Base-by-base conservation (phyloP, 2,329 filamentous ascomycete genomes). In the Botrytis paeoniae region DNA sequence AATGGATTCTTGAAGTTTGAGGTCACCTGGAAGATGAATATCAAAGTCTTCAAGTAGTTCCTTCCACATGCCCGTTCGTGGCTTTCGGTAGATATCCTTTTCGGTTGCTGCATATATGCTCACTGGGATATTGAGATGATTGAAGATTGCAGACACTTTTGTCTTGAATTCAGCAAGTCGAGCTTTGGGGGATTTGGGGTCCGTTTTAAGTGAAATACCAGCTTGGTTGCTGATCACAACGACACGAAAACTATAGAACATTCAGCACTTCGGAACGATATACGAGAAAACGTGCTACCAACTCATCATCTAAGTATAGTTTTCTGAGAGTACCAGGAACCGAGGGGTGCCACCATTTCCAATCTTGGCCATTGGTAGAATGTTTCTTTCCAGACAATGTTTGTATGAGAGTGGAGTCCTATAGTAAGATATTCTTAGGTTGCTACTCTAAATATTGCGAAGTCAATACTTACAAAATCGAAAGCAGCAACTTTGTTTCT, bases 201-300 rank as follows among this genome's bases (percentile, higher is more conserved):
- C 89, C 29, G 89, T 87, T 75, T 92, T 92, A 3, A 98, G 84
- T 25, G 88, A 92, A 62, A 99, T 86, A 22, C 92, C 94, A 68
- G 87, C 95, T 82, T 99, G 96, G 81, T 99, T 99, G 75, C 93
- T 97, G 68, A 99, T 83, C 65, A 98, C 88, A 29, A 93, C 88
- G 20, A 98, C 83, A 63, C 88, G 88, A 82, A 93, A 97, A 43
- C 92, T 93, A 78, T 37, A 16, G 2, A 20, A 59, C 48, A 66
- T 37, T 75, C 68, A 69, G 48, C 20, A 74, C 43, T 20, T 39
- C 39, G 66, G 71, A 32, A 22, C 48, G 48, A 29, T 39, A 60
- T 73, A 57, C 48, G 48, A 61, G 60, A 69, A 65, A 41, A 63
- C 69, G 43, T 74, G n/a, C 39, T 51, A 75, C 83, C 63, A 83